These are phyloP conservation scores for Hortaea werneckii DNA, from an alignment of 2,329 filamentous ascomycete genomes.

Conservation along the genomic window DNA sequence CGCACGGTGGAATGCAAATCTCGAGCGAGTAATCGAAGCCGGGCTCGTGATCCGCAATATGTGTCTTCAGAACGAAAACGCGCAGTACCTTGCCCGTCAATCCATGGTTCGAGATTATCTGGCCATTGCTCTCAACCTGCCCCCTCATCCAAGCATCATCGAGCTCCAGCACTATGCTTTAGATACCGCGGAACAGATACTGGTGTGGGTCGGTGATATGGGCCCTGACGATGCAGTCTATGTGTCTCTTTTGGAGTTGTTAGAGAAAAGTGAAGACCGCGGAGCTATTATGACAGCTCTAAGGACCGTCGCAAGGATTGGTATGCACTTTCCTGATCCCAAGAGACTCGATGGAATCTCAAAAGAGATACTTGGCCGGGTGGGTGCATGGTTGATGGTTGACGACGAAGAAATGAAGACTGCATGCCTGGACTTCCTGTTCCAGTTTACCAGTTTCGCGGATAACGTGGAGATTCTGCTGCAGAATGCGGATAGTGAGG, in stretches of 20 bases:
- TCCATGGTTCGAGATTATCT: conserved; percentile 70
- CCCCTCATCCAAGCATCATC: conserved; percentile 58
- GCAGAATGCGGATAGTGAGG: conserved; percentile 50
- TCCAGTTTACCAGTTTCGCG: conserved; percentile 82
- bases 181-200: conserved; percentile 84
- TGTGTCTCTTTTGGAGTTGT: conserved; percentile 52
- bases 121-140: conserved; percentile 70
- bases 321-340: conserved; percentile 71
- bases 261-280: conserved; percentile 53
- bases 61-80: conserved; percentile 87
- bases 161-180: conserved; percentile 87
- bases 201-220: conserved; percentile 67
- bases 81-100: conserved; percentile 65
- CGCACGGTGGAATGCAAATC: conserved; percentile 56
- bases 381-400: conserved; percentile 64
- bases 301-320: conserved; percentile 73
- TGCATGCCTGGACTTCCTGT: conserved; percentile 85
- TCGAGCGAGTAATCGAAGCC: conserved; percentile 75
- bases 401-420: conserved; percentile 86
- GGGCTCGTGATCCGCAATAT: conserved; percentile 87
- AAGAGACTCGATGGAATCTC: conserved; percentile 69
- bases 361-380: conserved; percentile 51
- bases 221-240: conserved; percentile 70
- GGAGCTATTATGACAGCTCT: conserved; percentile 72
- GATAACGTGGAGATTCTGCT: conserved; percentile 71